Base-by-base conservation (phyloP, 176 grass and related monocot species). In the Pontederia crassipes region DNA sequence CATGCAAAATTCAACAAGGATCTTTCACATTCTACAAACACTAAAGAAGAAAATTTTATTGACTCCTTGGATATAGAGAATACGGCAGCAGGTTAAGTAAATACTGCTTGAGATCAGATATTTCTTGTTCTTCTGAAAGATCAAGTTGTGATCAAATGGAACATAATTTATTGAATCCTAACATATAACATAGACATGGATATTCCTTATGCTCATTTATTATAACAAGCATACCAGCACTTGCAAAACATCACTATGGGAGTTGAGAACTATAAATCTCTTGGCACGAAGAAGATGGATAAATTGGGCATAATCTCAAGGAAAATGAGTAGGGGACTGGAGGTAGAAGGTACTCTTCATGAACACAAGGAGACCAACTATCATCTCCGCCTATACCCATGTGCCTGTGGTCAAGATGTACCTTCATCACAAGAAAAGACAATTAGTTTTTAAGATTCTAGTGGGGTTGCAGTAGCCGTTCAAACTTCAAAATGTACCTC, bases 351-450 rank as follows among this genome's bases (percentile, higher is more conserved):
- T 83, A 97, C 59, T 91, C 47, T 28, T 97, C 87, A 15, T 97
- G 84, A 51, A 91, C 81, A 50, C 72, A 81, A 35, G 93, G 93
- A 10, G 87, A 65, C 84, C 87, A 97, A 60, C 93, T 88, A 48
- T 97, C 93, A 59, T 97, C 93, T 3, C 93, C 87, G 8, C 84
- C 93, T 68, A 97, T 3, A 35, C 93, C 84, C 87, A 91, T 97
- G 64, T 97, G 93, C 57, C 61, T 88, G 67, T 91, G 81, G 32
- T 97, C 93, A 61, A 91, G 84, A 73, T 91, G 93, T 67, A 97
- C 87, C 87, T 97, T 65, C 71, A 77, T 69, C 15, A 56, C 28
- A 81, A 46, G 27, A 61, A 48, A 2, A 11, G 20, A 17, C 12
- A 58, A 54, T 65, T 26, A 57, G 17, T 48, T 60, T 3, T 17